Evolutionary conservation across 2,329 filamentous ascomycete species (phyloP).

Genomic region (Penicillium sp.): DNA sequence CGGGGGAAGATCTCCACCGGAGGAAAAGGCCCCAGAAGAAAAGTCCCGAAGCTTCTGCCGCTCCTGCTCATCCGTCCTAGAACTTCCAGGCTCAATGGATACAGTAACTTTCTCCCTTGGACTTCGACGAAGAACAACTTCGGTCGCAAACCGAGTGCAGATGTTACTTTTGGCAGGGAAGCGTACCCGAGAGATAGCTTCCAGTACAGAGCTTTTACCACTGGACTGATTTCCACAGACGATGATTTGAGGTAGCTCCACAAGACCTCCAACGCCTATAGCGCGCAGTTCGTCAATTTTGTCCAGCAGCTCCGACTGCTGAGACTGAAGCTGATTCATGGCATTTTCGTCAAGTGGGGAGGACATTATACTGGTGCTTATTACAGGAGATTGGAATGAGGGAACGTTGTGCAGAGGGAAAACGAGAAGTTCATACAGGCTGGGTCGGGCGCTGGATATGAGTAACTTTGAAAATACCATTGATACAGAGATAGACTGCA

Average conservation of each 20-base stretch:
- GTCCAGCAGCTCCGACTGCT: constrained; percentile 46
- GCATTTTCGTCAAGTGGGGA: neutral
- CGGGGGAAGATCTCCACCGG: constrained; percentile 34
- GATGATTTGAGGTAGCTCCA: constrained; percentile 56
- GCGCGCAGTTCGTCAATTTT: constrained; percentile 54
- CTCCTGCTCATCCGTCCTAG: constrained; percentile 15
- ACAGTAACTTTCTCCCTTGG: constrained; percentile 38
- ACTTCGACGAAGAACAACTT: constrained; percentile 55
- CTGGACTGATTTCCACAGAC: constrained; percentile 62
- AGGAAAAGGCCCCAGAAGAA: constrained; percentile 12
- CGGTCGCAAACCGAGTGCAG: constrained; percentile 63
- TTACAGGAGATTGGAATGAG: too few species aligned
- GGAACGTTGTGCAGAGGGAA: too few species aligned
- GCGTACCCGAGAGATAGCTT: constrained; percentile 62
- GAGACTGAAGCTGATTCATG: constrained; percentile 3
- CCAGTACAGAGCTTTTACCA: constrained; percentile 65
- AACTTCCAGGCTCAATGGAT: constrained; percentile 41
- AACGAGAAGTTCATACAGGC: too few species aligned
- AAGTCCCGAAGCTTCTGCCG: constrained; percentile 9
- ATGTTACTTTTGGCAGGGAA: constrained; percentile 58
- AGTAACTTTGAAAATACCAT: too few species aligned
- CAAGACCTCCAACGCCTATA: constrained; percentile 49
- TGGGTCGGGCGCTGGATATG: too few species aligned
- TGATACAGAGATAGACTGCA: too few species aligned
- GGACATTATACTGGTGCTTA: neutral